Evolutionary conservation across 805 yeast species (phyloP).

Genomic region (Starmerella sp.): DNA sequence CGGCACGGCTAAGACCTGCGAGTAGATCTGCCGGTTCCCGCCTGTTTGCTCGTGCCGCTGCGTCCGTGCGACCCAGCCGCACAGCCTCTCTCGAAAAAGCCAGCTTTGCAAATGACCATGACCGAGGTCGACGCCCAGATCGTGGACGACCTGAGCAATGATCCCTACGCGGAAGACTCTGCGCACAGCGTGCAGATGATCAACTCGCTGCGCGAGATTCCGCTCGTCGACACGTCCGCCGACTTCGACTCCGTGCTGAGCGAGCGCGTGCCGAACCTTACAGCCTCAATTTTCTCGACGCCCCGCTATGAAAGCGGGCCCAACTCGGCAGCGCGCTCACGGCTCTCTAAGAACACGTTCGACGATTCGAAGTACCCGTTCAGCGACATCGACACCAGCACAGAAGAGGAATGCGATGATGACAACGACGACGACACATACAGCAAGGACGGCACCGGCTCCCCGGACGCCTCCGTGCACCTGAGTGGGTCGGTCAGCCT

Average conservation of each 20-base stretch:
- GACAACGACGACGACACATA: neutral
- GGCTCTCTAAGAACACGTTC: neutral
- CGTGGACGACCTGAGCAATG: neutral
- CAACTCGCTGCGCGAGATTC: conserved; percentile 23
- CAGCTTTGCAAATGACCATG: neutral
- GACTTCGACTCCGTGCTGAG: conserved; percentile 12
- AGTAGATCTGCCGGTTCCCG: neutral
- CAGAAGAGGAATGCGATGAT: neutral
- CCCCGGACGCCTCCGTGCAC: neutral
- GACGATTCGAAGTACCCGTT: neutral
- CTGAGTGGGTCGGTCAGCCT: neutral
- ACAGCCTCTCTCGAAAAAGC: neutral
- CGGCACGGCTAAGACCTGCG: neutral
- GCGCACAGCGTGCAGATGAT: conserved; percentile 8
- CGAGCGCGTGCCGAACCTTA: neutral
- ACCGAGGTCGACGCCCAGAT: neutral
- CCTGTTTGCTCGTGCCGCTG: neutral
- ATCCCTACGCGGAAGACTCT: neutral
- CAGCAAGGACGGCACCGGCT: neutral
- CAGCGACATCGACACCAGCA: neutral
- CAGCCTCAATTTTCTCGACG: conserved; percentile 8
- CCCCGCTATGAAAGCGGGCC: conserved; percentile 1
- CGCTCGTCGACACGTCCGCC: conserved; percentile 19
- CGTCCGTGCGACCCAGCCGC: neutral
- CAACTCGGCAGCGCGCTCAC: neutral